phyloP scores from a whole-genome alignment of 805 yeast genomes.

The Grigorovia humatica region DNA sequence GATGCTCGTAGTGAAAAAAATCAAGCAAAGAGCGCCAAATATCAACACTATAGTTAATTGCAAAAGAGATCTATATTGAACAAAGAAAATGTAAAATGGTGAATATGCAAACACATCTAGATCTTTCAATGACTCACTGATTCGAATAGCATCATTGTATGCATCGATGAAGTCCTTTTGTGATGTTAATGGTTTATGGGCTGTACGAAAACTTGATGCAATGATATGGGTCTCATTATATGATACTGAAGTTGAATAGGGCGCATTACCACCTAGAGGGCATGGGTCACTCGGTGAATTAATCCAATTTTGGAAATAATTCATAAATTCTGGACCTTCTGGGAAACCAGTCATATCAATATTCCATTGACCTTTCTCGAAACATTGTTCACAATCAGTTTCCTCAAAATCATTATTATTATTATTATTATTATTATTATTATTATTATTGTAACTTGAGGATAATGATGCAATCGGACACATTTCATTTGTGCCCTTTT shows the following conservation, averaged over 20 bases:
- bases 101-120: conserved; percentile 77
- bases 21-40: conserved; percentile 39
- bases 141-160: conserved; percentile 57
- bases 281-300: conserved; percentile 78
- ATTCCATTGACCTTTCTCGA: conserved; percentile 51
- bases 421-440: no score
- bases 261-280: conserved; percentile 93
- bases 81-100: conserved; percentile 86
- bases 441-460: conserved; percentile 41
- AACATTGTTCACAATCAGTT: conserved; percentile 58
- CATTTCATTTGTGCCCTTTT: conserved; percentile 45
- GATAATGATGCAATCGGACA: conserved; percentile 42
- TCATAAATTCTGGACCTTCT: conserved; percentile 57
- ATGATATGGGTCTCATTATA: conserved; percentile 34
- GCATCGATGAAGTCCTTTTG: conserved; percentile 80
- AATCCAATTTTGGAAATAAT: conserved; percentile 72
- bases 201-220: conserved; percentile 66
- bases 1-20: conserved; percentile 43
- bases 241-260: conserved; percentile 56
- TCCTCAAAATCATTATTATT: background rate
- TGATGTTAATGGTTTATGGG: conserved; percentile 70
- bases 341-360: conserved; percentile 80
- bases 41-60: conserved; percentile 47
- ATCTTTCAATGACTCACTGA: conserved; percentile 48
- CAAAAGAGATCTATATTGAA: conserved; percentile 67